A percentile compares a stretch with the other conserved stretches of the same genome.
phyloP scores from a whole-genome alignment of 805 yeast species.

The Tetrapisispora iriomotensis region DNA sequence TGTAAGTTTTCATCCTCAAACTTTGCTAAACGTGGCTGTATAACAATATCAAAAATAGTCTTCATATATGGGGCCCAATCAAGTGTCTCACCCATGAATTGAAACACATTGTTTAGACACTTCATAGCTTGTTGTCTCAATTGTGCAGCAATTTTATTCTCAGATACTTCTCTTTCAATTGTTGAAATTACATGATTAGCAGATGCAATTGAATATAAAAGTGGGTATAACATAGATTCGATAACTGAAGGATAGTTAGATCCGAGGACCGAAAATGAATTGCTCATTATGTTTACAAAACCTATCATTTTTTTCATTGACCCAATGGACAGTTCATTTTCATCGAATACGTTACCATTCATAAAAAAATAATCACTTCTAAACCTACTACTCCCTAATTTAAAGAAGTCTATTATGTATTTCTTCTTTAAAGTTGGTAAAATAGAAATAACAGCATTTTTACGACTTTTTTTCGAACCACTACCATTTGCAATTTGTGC shows the following conservation, averaged over 20 bases:
- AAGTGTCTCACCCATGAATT: slow-evolving; percentile 38
- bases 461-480: slow-evolving; percentile 63
- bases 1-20: slow-evolving; percentile 75
- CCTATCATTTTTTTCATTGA: slow-evolving; percentile 49
- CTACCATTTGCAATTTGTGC: slow-evolving; percentile 61
- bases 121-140: slow-evolving; percentile 62
- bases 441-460: slow-evolving; percentile 56
- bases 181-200: slow-evolving; percentile 29
- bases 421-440: slow-evolving; percentile 46
- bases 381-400: slow-evolving; percentile 50
- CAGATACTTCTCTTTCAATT: slow-evolving; percentile 11
- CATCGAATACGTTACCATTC: slow-evolving; percentile 15
- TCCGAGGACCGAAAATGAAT: slow-evolving; percentile 39
- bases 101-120: slow-evolving; percentile 49
- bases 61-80: slow-evolving; percentile 49
- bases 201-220: slow-evolving; percentile 43
- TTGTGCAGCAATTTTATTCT: slow-evolving; percentile 41
- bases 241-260: slow-evolving; percentile 41
- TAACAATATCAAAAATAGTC: slow-evolving; percentile 41
- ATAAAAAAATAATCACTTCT: slow-evolving; percentile 31
- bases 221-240: slow-evolving; percentile 43
- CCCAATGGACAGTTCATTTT: slow-evolving; percentile 22
- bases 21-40: slow-evolving; percentile 53
- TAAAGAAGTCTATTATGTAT: slow-evolving; percentile 50
- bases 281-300: slow-evolving; percentile 38